Evolutionary conservation across 2,329 filamentous ascomycete species (phyloP), one percentile per base, ranked within the genome.

Genomic region (Pseudogymnoascus sp.): DNA sequence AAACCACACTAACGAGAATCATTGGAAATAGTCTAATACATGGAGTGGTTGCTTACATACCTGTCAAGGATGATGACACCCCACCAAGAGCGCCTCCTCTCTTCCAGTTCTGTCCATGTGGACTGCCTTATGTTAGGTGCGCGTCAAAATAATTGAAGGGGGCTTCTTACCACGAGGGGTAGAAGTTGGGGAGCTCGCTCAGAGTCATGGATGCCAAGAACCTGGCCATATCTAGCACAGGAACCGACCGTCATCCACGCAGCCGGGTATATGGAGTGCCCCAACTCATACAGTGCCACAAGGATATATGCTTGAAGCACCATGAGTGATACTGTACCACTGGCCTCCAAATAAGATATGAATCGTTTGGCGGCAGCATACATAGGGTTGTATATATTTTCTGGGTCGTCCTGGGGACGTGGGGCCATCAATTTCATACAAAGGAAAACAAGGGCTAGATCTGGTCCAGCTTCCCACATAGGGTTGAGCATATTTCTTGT

Each of bases 211-310:
- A 81, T 67, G 2, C 77, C 78, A n/a, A 81, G 70, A 10, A 80
- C 72, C 43, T 78, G 76, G 7, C 75, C 74, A 65, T 81, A 78
- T 61, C 78, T 70, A 19, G 76, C 72, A 68, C 77, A 79, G 67
- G 72, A 71, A 2, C 76, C 79, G 5, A 79, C 72, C 1, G 77
- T 77, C 69, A 81, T 77, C 73, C 77, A 82, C 12, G 78, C 78
- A 10, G 78, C 76, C 3, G 80, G 80, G 65, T 81, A 81, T 55
- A 82, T 77, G 3, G 73, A 75, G 64, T 82, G 79, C 1, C 77
- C 76, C 63, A 77, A 72, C 66, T 82, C 79, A 66, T 80, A 81
- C 2, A 80, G 68, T 6, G 78, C 73, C 21, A 81, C 70, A 12
- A 82, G 72, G 1, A 81, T 65, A 64, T 76, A 72, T 3, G 77